Evolutionary conservation across 108 stramenopile species (phyloP).

Genomic region (Cyclotella cryptica): DNA sequence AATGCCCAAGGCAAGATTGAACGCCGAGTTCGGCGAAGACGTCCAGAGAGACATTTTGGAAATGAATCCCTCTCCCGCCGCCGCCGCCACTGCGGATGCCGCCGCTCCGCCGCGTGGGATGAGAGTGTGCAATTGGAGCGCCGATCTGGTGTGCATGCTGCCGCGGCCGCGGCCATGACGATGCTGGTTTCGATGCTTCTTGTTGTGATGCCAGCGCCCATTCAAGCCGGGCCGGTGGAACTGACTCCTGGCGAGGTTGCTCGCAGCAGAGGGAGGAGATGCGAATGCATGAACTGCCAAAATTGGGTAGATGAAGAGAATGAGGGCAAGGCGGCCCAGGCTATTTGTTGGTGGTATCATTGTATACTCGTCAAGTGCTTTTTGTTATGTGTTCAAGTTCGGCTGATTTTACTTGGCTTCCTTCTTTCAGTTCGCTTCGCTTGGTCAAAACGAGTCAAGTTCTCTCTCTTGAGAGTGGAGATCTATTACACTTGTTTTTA

Average conservation of each 20-base stretch:
- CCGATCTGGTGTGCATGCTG: not conserved
- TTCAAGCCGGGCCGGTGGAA: not conserved
- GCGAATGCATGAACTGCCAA: constrained; percentile 18
- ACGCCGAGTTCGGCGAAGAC: constrained; percentile 33
- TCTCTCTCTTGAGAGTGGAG: no score
- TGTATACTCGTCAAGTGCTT: not conserved
- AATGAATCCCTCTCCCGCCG: not conserved
- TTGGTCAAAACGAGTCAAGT: no score
- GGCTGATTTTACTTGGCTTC: no score
- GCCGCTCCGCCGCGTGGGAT: constrained; percentile 33
- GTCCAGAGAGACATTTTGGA: constrained; percentile 10
- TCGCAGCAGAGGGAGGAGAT: not conserved
- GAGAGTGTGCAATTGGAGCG: constrained; percentile 4
- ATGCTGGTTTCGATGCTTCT: not conserved
- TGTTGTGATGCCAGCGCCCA: not conserved
- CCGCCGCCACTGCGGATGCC: not conserved
- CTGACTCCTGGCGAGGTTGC: not conserved
- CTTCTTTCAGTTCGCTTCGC: no score
- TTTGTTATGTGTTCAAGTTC: not conserved
- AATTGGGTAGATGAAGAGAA: constrained; percentile 12
- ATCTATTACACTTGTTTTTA: no score
- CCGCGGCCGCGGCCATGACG: not conserved
- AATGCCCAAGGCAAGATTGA: constrained; percentile 33
- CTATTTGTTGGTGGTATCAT: constrained; percentile 6
- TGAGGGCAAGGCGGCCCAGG: constrained; percentile 5